These are phyloP conservation scores for Suillus brevipes DNA, from an alignment of 768 basidiomycete genomes.

Conservation along the genomic window DNA sequence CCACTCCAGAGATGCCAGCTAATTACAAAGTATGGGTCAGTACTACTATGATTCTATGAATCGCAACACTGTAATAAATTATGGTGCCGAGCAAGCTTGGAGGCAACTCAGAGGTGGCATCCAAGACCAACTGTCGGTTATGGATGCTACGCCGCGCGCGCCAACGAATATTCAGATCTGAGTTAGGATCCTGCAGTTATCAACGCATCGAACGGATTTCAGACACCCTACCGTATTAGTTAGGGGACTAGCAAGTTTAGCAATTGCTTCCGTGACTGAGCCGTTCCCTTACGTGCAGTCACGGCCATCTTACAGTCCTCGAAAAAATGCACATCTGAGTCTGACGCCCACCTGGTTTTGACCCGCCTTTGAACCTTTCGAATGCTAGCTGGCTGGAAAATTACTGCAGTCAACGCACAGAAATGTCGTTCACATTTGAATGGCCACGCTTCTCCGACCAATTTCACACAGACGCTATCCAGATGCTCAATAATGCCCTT, in stretches of 20 bases:
- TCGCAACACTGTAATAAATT: no score
- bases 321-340: conserved; percentile 11
- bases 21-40: no score
- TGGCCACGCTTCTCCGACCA: conserved; percentile 97
- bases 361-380: background rate
- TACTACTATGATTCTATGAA: no score
- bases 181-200: no score
- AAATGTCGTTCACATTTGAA: conserved; percentile 89
- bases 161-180: no score
- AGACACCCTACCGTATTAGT: background rate
- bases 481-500: conserved; percentile 95
- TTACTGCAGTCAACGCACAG: conserved; percentile 1
- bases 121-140: no score
- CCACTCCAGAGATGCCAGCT: no score
- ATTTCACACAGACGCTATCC: conserved; percentile 94
- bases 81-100: no score
- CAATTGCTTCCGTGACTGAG: conserved; percentile 5
- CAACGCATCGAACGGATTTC: no score
- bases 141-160: no score
- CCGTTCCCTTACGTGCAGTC: conserved; percentile 8
- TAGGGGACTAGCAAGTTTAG: background rate
- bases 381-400: conserved; percentile 1
- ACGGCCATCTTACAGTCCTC: background rate
- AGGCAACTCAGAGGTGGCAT: no score
- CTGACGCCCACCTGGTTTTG: background rate